phyloP scores from a whole-genome alignment of 2,329 filamentous ascomycete genomes.

The Ascomycota sp. region DNA sequence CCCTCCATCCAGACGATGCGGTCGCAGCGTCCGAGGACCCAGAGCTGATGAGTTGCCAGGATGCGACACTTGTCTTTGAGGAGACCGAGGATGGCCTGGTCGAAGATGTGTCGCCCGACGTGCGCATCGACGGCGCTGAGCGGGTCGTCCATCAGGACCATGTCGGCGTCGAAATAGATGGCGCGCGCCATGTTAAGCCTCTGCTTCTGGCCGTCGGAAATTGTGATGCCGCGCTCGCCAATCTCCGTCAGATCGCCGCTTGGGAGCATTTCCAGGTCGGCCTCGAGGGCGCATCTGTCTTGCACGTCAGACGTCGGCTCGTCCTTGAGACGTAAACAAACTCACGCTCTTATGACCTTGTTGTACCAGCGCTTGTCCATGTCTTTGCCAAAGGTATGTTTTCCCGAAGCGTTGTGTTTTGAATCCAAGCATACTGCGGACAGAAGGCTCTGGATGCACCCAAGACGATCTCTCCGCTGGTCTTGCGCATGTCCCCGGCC shows the following conservation, averaged over 20 bases:
- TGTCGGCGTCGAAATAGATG: constrained; percentile 48
- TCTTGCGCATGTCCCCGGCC: constrained; percentile 85
- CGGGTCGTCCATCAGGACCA: constrained; percentile 50
- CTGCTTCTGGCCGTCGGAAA: constrained; percentile 90
- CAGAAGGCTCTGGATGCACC: constrained; percentile 76
- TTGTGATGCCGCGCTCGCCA: constrained; percentile 84
- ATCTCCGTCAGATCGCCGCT: constrained; percentile 80
- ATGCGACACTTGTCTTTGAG: constrained; percentile 78
- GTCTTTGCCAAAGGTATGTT: constrained; percentile 84
- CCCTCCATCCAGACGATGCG: constrained; percentile 85
- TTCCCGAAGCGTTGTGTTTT: constrained; percentile 68
- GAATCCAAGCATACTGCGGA: constrained; percentile 95
- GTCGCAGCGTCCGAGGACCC: constrained; percentile 78
- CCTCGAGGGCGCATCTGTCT: constrained; percentile 55
- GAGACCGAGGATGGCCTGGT: constrained; percentile 79
- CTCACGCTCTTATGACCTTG: constrained; percentile 55
- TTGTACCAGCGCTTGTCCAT: constrained; percentile 63
- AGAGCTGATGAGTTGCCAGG: constrained; percentile 84
- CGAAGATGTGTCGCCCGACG: constrained; percentile 62
- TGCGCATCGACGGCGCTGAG: constrained; percentile 50
- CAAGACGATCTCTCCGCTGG: constrained; percentile 49
- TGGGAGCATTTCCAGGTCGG: constrained; percentile 85
- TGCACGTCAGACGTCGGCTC: constrained; percentile 2
- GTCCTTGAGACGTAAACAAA: constrained; percentile 6
- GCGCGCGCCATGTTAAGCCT: constrained; percentile 80